Evolutionary conservation across 2,329 filamentous ascomycete species (phyloP).

Genomic region (Simplicillium aogashimaense): DNA sequence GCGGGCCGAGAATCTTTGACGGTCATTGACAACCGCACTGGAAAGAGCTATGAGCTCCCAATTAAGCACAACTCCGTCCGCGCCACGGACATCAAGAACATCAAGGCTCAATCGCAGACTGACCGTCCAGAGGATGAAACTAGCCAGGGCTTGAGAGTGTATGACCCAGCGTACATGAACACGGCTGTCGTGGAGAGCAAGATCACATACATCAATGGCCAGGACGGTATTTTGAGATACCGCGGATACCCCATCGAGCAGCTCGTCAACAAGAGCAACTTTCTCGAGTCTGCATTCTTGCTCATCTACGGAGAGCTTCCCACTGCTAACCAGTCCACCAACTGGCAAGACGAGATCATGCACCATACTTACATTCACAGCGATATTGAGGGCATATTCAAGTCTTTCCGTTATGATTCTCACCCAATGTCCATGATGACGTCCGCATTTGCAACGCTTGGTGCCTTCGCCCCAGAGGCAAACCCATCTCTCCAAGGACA

Average conservation of each 20-base stretch:
- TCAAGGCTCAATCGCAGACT: slow-evolving; percentile 24
- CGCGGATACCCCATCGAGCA: slow-evolving; percentile 42
- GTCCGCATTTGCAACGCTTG: slow-evolving; percentile 37
- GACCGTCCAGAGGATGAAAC: slow-evolving; percentile 35
- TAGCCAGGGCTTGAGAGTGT: slow-evolving; percentile 36
- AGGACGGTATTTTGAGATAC: slow-evolving; percentile 39
- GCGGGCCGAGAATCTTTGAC: slow-evolving; percentile 22
- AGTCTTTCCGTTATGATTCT: slow-evolving; percentile 39
- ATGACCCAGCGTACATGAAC: slow-evolving; percentile 43
- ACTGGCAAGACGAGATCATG: slow-evolving; percentile 38
- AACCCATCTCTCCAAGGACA: slow-evolving; percentile 39
- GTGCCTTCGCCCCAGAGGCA: slow-evolving; percentile 37
- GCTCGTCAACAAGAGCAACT: slow-evolving; percentile 36
- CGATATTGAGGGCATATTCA: slow-evolving; percentile 39
- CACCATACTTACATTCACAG: slow-evolving; percentile 39
- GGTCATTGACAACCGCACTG: slow-evolving; percentile 39
- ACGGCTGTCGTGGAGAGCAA: slow-evolving; percentile 37
- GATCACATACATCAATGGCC: slow-evolving; percentile 44
- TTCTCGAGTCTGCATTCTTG: slow-evolving; percentile 38
- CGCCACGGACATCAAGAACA: slow-evolving; percentile 41
- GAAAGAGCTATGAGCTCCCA: slow-evolving; percentile 35
- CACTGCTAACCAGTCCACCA: slow-evolving; percentile 25
- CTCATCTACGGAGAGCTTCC: slow-evolving; percentile 42
- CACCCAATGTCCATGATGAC: slow-evolving; percentile 43
- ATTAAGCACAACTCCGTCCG: slow-evolving; percentile 38